Base-by-base conservation (phyloP, 306 rosid species). In the Ormosia emarginata region DNA sequence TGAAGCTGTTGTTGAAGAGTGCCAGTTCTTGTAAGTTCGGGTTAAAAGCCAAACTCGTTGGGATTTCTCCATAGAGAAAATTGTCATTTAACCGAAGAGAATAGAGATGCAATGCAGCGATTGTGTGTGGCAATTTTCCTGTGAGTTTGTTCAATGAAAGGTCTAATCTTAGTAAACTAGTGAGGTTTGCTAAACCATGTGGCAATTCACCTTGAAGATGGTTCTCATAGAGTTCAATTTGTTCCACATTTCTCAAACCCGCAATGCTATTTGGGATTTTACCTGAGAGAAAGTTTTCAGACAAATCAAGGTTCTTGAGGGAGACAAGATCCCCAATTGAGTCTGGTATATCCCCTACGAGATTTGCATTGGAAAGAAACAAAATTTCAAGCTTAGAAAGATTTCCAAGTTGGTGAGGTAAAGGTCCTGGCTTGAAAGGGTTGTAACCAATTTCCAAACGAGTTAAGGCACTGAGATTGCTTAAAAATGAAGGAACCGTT, bases 1-100 rank as follows among this genome's bases (percentile, higher is more conserved):
- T 86, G 49, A 95, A 92, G 82, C 88, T 89, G 87, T 95, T 95
- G 74, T 92, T 92, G 76, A 92, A 95, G 84, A 93, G 86, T 17
- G 58, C 82, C 70, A 95, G 46, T 2, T 53, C 8, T 0, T 5
- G 3, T 32, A 95, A 86, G 24, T 91, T 77, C 3, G 88, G 86
- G 67, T 85, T 93, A 1, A 80, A 68, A 62, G 92, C 90, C 61
- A 95, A 61, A 78, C 62, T 84, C 9, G n/a, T 78, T 0, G 97
- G 98, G 39, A 93, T 41, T 80, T 88, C 85, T 7, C 99, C 99
- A 7, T 68, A 33, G 5, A 95, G 85, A 13, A 93, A 47, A 59
- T 95, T 95, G 29, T 95, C 98, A 72, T 85, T 90, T 44, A 95
- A 87, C 58, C 81, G 34, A 34, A 90, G 81, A 81, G 63, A 58